Evolutionary conservation across 805 yeast species (phyloP), one percentile per base, ranked within the genome.

Genomic region (Yarrowia yakushimensis): DNA sequence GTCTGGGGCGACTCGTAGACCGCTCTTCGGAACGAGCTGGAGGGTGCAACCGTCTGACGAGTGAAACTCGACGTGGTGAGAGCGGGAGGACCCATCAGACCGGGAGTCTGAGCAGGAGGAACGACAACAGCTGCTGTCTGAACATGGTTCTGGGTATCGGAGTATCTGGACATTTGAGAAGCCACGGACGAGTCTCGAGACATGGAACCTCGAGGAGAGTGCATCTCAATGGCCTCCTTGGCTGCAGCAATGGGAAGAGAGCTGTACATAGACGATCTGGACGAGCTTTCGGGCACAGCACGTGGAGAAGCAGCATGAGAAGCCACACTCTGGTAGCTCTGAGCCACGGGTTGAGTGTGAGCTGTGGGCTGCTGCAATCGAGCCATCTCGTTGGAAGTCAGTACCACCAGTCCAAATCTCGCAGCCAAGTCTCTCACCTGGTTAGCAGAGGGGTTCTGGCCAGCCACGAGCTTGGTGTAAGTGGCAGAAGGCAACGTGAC

Each of bases 401-500:
- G 17, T 7, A 61, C 63, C 9, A 55, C 63, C 4, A 61, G 25
- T 4, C 63, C 63, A 11, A 22, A 50, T 25, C 37, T 18, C 1
- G 62, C 45, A 3, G 63, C 63, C 31, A 41, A 13, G 7, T 59
- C 54, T 4, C 34, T n/a, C 23, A 59, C 54, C 34, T 43, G 42
- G 34, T 17, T 28, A 28, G 43, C 54, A 0, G 62, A 43, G 7
- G 67, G 45, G 25, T 55, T 42, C 30, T 46, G 59, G 9, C 45
- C 39, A 8, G 65, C 62, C 10, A 61, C 43, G 1, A 62, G 42
- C 25, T 54, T 42, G 42, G 65, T 28, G 23, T 68, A 64, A 17
- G 74, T 77, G 2, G 71, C 64, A 11, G 71, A 72, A 1, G 77
- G 73, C n/a, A 76, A 59, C 4, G 75, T 67, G 12, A 65, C 68